Conservation (phyloP, 208 protist species). For the Wallacemonas sp. region DNA sequence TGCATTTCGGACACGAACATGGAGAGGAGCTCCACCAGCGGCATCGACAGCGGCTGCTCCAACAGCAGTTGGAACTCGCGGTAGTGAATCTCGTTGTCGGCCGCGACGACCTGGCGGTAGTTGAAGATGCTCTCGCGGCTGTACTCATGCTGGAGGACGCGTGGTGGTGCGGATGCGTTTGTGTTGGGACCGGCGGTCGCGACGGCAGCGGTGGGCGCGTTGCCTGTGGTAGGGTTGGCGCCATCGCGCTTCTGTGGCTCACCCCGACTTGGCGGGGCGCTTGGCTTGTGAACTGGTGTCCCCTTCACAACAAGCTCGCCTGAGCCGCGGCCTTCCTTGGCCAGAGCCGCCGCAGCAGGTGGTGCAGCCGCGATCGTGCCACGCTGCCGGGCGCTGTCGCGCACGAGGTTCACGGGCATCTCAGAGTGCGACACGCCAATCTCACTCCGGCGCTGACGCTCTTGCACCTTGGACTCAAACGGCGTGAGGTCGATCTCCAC, state of each 20-base stretch:
- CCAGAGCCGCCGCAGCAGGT: too few species aligned
- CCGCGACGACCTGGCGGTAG: constrained; percentile 58
- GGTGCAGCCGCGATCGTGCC: too few species aligned
- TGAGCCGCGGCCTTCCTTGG: too few species aligned
- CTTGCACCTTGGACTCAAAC: constrained; percentile 5
- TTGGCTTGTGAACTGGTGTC: too few species aligned
- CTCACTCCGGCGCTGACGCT: not conserved
- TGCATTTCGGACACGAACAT: constrained; percentile 49
- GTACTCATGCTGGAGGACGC: constrained; percentile 48
- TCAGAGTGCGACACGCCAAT: not conserved
- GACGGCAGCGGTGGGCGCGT: too few species aligned
- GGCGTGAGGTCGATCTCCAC: constrained; percentile 16
- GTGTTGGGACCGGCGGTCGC: not conserved
- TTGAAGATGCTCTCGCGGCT: constrained; percentile 60
- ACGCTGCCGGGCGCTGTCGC: too few species aligned
- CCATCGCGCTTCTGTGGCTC: too few species aligned
- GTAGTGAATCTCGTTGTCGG: constrained; percentile 76
- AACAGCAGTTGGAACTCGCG: constrained; percentile 67
- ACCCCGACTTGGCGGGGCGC: too few species aligned
- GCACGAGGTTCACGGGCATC: too few species aligned
- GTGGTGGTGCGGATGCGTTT: not conserved
- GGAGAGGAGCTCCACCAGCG: constrained; percentile 49
- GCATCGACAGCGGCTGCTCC: constrained; percentile 25
- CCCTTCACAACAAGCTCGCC: not conserved
- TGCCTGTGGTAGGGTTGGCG: too few species aligned